These are phyloP conservation scores for Candida sp. DNA, from an alignment of 1,139 yeast species.

Conservation along the genomic window DNA sequence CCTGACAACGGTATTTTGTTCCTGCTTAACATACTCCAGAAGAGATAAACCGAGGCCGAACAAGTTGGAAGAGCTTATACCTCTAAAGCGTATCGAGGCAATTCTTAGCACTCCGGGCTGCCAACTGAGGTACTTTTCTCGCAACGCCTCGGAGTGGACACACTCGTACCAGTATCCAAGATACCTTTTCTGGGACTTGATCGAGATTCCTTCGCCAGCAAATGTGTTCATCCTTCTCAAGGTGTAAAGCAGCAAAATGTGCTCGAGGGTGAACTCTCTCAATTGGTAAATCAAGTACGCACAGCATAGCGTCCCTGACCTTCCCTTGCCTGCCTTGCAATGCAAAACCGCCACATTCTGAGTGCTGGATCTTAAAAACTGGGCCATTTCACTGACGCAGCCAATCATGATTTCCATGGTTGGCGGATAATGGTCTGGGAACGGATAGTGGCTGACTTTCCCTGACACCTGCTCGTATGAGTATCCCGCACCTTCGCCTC, in stretches of 20 bases:
- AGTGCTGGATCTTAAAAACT: conserved; percentile 32
- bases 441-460: conserved; percentile 48
- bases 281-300: conserved; percentile 65
- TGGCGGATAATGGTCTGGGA: conserved; percentile 84
- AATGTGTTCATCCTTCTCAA: conserved; percentile 59
- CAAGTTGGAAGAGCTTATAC: not conserved
- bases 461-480: conserved; percentile 38
- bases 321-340: conserved; percentile 92
- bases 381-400: conserved; percentile 49
- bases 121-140: conserved; percentile 3
- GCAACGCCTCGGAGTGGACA: conserved; percentile 14
- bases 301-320: conserved; percentile 81
- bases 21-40: conserved; percentile 5
- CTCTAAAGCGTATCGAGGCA: conserved; percentile 1
- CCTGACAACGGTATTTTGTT: not conserved
- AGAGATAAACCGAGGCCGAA: conserved; percentile 2
- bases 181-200: conserved; percentile 70
- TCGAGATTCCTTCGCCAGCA: conserved; percentile 72
- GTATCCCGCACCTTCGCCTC: conserved; percentile 63
- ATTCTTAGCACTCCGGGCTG: not conserved
- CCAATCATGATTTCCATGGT: conserved; percentile 54
- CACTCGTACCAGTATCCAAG: conserved; percentile 60
- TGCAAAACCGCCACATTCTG: conserved; percentile 72
- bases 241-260: conserved; percentile 59
- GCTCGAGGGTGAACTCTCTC: conserved; percentile 28